Conservation (phyloP, 176 grass and related monocot genomes). For the Avena insularis region DNA sequence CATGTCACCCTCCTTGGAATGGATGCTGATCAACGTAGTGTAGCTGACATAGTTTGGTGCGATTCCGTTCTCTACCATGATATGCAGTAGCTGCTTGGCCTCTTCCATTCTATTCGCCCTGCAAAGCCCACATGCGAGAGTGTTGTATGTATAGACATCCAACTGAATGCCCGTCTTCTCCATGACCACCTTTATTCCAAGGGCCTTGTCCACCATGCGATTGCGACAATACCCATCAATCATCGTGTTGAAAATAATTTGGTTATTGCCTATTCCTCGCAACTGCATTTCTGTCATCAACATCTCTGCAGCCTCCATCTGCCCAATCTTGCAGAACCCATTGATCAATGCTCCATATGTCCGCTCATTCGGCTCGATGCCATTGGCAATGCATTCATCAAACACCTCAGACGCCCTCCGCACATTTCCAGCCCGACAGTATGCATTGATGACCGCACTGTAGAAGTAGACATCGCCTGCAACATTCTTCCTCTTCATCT, state of each 20-base stretch:
- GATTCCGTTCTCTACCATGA: constrained; percentile 73
- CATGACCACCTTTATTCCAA: constrained; percentile 67
- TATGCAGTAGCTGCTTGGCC: constrained; percentile 72
- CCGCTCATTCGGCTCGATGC: constrained; percentile 59
- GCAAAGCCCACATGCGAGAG: constrained; percentile 67
- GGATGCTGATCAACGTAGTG: constrained; percentile 80
- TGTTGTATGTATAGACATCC: constrained; percentile 80
- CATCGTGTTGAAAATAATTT: constrained; percentile 82
- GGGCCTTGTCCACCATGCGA: constrained; percentile 67
- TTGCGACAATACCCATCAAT: constrained; percentile 73
- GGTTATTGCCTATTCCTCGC: constrained; percentile 62
- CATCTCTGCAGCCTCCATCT: constrained; percentile 77
- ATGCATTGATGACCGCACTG: constrained; percentile 59
- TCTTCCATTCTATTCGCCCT: constrained; percentile 60
- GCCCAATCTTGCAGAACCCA: constrained; percentile 86
- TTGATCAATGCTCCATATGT: constrained; percentile 79
- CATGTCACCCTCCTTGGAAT: constrained; percentile 89
- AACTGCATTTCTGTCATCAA: constrained; percentile 71
- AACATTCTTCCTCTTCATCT: constrained; percentile 53
- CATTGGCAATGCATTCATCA: constrained; percentile 64
- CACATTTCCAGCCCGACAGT: constrained; percentile 70
- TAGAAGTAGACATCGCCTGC: constrained; percentile 68
- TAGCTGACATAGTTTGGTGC: constrained; percentile 56
- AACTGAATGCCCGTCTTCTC: constrained; percentile 66
- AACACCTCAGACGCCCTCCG: constrained; percentile 73